phyloP scores from a whole-genome alignment of 2,329 filamentous ascomycete species.

The Colletotrichum simmondsii region DNA sequence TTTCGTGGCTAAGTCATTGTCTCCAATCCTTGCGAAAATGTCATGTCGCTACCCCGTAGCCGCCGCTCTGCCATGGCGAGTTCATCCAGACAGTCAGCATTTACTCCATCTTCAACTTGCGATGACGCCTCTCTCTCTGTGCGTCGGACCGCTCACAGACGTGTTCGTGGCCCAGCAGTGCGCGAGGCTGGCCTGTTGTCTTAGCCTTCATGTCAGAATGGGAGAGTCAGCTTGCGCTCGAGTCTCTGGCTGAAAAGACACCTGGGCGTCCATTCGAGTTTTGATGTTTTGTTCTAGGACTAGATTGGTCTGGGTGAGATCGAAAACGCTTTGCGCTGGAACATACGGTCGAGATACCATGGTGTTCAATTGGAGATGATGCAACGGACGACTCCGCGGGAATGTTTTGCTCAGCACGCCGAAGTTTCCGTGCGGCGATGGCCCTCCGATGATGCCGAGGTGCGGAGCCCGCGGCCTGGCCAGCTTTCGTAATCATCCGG shows the following conservation, averaged over 20 bases:
- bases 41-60: not conserved
- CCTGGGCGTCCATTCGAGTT: not conserved
- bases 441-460: not conserved
- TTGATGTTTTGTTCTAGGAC: not conserved
- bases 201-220: not conserved
- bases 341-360: not conserved
- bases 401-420: not conserved
- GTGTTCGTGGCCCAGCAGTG: not conserved
- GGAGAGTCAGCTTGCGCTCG: not conserved
- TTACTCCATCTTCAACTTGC: not conserved
- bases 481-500: slow-evolving; percentile 13
- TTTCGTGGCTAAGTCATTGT: not conserved
- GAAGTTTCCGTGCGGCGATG: not conserved
- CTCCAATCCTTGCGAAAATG: not conserved
- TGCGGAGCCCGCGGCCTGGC: slow-evolving; percentile 6
- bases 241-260: not conserved
- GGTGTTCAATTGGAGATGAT: not conserved
- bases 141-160: not conserved
- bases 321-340: not conserved
- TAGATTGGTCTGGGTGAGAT: not conserved
- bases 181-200: not conserved
- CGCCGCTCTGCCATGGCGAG: not conserved
- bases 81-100: not conserved
- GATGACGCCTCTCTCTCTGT: not conserved
- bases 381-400: not conserved